Conservation (phyloP, 345 rosid genomes). For the Bruguiera gymnorhiza region DNA sequence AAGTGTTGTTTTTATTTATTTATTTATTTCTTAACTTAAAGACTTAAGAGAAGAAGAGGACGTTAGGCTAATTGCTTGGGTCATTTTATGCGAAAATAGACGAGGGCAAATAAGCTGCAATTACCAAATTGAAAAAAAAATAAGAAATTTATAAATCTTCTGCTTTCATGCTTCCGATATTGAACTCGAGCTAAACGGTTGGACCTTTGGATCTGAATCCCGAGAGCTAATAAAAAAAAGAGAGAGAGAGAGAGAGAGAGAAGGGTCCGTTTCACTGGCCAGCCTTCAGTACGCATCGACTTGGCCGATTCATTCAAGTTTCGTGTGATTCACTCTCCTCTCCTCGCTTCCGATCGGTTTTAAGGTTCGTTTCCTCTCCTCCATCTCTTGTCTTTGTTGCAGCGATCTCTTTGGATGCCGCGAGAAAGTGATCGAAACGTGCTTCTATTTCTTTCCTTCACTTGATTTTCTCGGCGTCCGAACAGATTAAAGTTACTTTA, state of each 20-base stretch:
- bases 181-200: background rate
- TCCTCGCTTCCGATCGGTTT: constrained; percentile 2
- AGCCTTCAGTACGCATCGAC: background rate
- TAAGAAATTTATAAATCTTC: too few species aligned
- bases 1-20: too few species aligned
- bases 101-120: too few species aligned
- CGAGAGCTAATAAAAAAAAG: too few species aligned
- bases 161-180: too few species aligned
- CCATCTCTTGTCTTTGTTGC: background rate
- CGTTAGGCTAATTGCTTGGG: too few species aligned
- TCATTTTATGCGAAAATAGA: too few species aligned
- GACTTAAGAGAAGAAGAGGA: too few species aligned
- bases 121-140: too few species aligned
- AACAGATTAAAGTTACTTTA: background rate
- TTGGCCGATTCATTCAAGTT: background rate
- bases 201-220: background rate
- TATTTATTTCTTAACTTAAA: too few species aligned
- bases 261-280: background rate
- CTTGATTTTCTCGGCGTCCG: background rate
- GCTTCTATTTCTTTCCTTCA: background rate
- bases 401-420: constrained; percentile 3
- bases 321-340: background rate
- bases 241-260: background rate
- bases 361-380: constrained; percentile 2
- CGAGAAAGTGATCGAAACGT: background rate